phyloP scores from a whole-genome alignment of 805 yeast species.

The Saturnispora diversa region DNA sequence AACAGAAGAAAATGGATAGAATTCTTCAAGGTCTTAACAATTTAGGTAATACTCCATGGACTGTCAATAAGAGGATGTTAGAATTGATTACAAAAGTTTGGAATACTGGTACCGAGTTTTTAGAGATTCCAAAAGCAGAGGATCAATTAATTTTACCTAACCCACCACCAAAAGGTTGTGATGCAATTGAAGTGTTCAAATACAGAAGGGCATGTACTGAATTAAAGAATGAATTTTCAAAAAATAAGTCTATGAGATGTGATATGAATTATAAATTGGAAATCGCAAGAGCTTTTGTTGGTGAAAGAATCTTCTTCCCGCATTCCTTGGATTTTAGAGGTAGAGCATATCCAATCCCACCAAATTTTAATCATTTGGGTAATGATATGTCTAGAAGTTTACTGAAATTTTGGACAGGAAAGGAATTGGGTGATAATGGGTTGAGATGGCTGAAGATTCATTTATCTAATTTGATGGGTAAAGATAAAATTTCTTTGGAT shows the following conservation, averaged over 20 bases:
- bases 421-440: conserved; percentile 55
- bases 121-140: conserved; percentile 57
- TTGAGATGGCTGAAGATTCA: conserved; percentile 71
- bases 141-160: conserved; percentile 43
- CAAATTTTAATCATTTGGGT: conserved; percentile 75
- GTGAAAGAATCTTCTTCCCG: conserved; percentile 72
- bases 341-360: conserved; percentile 74
- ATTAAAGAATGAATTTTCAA: conserved; percentile 50
- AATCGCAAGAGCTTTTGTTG: conserved; percentile 86
- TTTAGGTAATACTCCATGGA: conserved; percentile 86
- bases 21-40: conserved; percentile 80
- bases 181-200: conserved; percentile 60
- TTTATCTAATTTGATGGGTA: conserved; percentile 63
- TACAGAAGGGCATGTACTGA: conserved; percentile 59
- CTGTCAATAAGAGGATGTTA: conserved; percentile 68
- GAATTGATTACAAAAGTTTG: conserved; percentile 67
- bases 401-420: conserved; percentile 71
- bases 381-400: conserved; percentile 70
- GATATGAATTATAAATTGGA: conserved; percentile 90
- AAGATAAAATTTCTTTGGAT: conserved; percentile 60
- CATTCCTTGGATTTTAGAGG: conserved; percentile 80
- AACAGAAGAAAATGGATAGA: conserved; percentile 50
- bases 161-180: conserved; percentile 54
- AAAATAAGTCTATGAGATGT: conserved; percentile 80
- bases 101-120: conserved; percentile 74